Base-by-base conservation (phyloP, 306 rosid species). In the Prunus mongolica region DNA sequence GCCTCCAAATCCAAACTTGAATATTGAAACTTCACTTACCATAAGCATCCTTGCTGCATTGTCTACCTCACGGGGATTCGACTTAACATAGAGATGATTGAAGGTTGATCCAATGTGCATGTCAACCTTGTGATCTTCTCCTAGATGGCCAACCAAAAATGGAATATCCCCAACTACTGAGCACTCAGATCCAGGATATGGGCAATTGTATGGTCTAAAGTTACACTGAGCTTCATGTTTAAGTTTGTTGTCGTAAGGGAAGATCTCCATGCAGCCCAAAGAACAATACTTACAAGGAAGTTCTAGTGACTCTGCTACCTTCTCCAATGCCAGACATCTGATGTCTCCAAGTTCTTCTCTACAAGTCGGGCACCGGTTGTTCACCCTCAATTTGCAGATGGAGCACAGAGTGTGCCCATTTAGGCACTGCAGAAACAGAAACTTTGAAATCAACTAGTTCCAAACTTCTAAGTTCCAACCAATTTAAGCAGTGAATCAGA, bases 381-480 rank as follows among this genome's bases (percentile, higher is more conserved):
- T 72, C 65, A 76, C 78, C 34, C 68, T 76, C 11, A 20, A 22
- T 65, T 81, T 81, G 51, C 84, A 76, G 52, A 65, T 46, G 3
- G 78, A 71, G 75, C 81, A 81, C 10, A 81, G 47, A 12, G 75
- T 65, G 64, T 70, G 81, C n/a, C 74, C 81, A 58, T 81, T 81
- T 24, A 63, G 74, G 78, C 84, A 81, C 84, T 65, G 78, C 71
- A 76, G 34, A 80, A 38, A n/a, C 38, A 50, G 2, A 15, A 70
- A 62, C 22, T 62, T 63, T 44, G 45, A 13, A 14, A 19, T 69
- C 16, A 57, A 67, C 68, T 25, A 55, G 20, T 30, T 68, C 14
- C 19, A 15, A 49, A 15, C 38, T 45, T 28, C 27, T 5, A 58
- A 10, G 46, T 58, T 58, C 55, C 41, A 44, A 25, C n/a, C 28